Percentiles rank a stretch among this genome's conserved stretches.
Conservation (phyloP, 2,329 filamentous ascomycete species). For the Dothiorella sarmentorum region DNA sequence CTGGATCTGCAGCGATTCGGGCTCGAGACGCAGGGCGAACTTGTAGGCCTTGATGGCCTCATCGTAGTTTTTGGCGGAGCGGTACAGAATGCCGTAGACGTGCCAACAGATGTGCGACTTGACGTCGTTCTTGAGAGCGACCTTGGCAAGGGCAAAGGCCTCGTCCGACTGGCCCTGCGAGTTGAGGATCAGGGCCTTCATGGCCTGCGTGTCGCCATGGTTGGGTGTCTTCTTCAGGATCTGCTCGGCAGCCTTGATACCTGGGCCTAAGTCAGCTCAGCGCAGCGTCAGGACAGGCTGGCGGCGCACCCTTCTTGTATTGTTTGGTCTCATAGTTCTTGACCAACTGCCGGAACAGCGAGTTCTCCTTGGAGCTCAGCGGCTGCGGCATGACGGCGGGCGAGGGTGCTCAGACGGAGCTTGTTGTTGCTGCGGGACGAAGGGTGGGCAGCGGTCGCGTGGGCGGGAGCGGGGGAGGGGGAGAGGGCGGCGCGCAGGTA, state of each 20-base stretch:
- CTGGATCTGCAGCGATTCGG: conserved; percentile 91
- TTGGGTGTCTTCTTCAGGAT: conserved; percentile 92
- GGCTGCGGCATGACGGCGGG: conserved; percentile 61
- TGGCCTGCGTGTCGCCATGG: conserved; percentile 97
- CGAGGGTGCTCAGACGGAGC: background rate
- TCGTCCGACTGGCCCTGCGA: conserved; percentile 88
- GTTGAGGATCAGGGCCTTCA: conserved; percentile 98
- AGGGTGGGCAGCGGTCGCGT: conserved; percentile 5
- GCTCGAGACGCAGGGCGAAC: conserved; percentile 87
- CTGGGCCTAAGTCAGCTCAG: conserved; percentile 41
- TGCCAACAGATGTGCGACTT: conserved; percentile 99
- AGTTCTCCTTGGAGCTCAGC: conserved; percentile 81
- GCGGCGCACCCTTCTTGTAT: conserved; percentile 72
- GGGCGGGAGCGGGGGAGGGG: background rate
- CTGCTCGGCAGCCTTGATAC: conserved; percentile 92
- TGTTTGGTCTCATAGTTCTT: conserved; percentile 98
- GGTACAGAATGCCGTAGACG: conserved; percentile 92
- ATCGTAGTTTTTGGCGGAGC: conserved; percentile 94
- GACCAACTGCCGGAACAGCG: conserved; percentile 91
- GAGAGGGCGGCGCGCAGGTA: background rate
- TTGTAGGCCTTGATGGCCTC: conserved; percentile 99
- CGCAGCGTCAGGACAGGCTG: conserved; percentile 5
- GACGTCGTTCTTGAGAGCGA: conserved; percentile 93
- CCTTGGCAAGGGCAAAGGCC: conserved; percentile 88
- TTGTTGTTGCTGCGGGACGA: background rate